phyloP scores from a whole-genome alignment of 345 rosid species.

The Hibiscus mutabilis region DNA sequence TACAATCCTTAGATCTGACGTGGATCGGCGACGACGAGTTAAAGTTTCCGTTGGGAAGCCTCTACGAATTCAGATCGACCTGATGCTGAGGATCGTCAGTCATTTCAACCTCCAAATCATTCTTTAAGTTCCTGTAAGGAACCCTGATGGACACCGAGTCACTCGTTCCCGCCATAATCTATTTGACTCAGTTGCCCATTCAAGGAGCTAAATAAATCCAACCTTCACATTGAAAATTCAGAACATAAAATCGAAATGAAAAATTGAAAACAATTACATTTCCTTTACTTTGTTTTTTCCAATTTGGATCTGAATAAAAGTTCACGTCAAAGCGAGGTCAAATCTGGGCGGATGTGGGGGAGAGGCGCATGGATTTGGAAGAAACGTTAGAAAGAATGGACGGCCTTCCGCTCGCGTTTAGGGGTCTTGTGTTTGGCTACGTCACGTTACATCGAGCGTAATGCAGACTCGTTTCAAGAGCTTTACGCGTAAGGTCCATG shows the following conservation, averaged over 20 bases:
- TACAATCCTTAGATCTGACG: slow-evolving; percentile 34
- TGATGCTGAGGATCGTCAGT: slow-evolving; percentile 31
- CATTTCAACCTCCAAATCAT: slow-evolving; percentile 71
- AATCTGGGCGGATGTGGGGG: slow-evolving; percentile 13
- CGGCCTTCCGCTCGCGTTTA: no score
- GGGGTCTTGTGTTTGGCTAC: no score
- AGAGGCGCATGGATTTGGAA: neutral
- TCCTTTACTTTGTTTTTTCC: neutral
- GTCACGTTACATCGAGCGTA: no score
- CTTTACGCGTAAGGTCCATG: no score
- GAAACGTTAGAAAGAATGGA: neutral
- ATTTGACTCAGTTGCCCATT: slow-evolving; percentile 5
- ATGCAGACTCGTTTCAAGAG: no score
- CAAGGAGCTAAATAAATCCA: neutral
- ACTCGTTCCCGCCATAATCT: slow-evolving; percentile 37
- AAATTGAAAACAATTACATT: neutral
- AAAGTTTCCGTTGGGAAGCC: slow-evolving; percentile 19
- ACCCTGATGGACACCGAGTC: slow-evolving; percentile 39
- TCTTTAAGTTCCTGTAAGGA: slow-evolving; percentile 69
- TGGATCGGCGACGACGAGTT: slow-evolving; percentile 14
- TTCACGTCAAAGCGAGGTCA: neutral
- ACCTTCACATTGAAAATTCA: slow-evolving; percentile 3
- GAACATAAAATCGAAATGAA: neutral
- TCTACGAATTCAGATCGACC: slow-evolving; percentile 27
- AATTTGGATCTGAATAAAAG: slow-evolving; percentile 1